phyloP scores from a whole-genome alignment of 2,329 filamentous ascomycete species.

The Talaromyces pinophilus region DNA sequence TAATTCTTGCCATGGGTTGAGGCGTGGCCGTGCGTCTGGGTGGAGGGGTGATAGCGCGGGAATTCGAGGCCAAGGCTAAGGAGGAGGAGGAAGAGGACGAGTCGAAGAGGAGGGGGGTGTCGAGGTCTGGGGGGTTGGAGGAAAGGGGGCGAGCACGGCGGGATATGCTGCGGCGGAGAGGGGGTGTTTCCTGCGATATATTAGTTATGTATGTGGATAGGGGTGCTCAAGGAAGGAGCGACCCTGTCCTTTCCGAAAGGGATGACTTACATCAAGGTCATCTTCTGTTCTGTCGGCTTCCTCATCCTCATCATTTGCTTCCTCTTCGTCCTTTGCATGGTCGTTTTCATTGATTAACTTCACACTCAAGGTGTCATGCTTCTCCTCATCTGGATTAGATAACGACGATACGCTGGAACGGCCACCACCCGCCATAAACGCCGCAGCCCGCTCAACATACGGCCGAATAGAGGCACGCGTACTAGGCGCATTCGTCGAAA shows the following conservation, averaged over 20 bases:
- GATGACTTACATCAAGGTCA: neutral
- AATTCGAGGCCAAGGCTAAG: neutral
- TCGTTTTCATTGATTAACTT: neutral
- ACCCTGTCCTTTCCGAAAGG: neutral
- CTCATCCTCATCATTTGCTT: neutral
- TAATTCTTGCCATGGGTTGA: neutral
- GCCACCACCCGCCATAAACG: conserved; percentile 19
- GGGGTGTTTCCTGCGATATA: neutral
- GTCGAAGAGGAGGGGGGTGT: conserved; percentile 18
- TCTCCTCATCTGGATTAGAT: neutral
- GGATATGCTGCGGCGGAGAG: conserved; percentile 17
- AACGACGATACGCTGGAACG: neutral
- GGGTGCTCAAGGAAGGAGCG: neutral
- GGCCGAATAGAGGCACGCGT: conserved; percentile 23
- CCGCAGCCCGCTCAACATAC: conserved; percentile 17
- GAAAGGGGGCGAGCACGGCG: conserved; percentile 20
- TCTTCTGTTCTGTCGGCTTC: neutral
- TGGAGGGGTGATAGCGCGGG: neutral
- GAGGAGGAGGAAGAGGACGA: neutral
- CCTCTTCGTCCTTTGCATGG: neutral
- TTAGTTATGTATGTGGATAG: neutral
- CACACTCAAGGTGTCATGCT: neutral
- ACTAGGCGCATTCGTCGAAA: conserved; percentile 22
- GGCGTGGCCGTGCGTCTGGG: neutral
- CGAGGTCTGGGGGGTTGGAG: conserved; percentile 22